Base-by-base conservation (phyloP, 1,284 basidiomycete species). In the Ceratobasidium sp. region DNA sequence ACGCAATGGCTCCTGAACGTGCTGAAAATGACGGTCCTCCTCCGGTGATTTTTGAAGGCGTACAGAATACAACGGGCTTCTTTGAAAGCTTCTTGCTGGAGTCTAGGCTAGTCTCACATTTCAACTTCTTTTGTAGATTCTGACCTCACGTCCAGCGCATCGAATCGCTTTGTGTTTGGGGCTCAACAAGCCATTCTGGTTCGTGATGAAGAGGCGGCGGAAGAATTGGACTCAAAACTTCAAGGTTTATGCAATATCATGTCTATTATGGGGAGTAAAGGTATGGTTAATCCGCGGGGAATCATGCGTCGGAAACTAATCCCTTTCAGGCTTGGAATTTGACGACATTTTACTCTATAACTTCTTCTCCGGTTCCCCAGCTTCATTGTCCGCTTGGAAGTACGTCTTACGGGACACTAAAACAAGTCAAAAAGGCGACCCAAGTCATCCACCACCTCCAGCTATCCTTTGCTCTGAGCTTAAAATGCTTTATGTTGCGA, bases 401-500 rank as follows among this genome's bases (percentile, higher is more conserved):
- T 44, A 62, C 45, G 41, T 62, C 22, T n/a, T 45, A 22, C 22
- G 59, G 6, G 17, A 9, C 27, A 15, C 22, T n/a, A 3, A 62
- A 47, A 8, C 59, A 62, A 27, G 22, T n/a, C n/a, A n/a, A n/a
- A n/a, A n/a, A n/a, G n/a, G n/a, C n/a, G n/a, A n/a, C n/a, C n/a
- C n/a, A n/a, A n/a, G n/a, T n/a, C n/a, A n/a, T n/a, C n/a, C n/a
- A n/a, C n/a, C 41, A 24, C 59, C 59, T 36, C 59, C 59, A 27
- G 41, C 59, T 2, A 41, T 62, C 6, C 59, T 62, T 44, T 62
- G 59, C n/a, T 65, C 53, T 9, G 76, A 77, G 48, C 60, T 77
- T 15, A 77, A 77, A 29, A 31, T 53, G 17, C 50, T 77, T 19
- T 77, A 77, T 29, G 76, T 77, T 4, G 76, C 76, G 8, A 29